Conservation (phyloP, 2,329 filamentous ascomycete species). For the Colletotrichum phormii region DNA sequence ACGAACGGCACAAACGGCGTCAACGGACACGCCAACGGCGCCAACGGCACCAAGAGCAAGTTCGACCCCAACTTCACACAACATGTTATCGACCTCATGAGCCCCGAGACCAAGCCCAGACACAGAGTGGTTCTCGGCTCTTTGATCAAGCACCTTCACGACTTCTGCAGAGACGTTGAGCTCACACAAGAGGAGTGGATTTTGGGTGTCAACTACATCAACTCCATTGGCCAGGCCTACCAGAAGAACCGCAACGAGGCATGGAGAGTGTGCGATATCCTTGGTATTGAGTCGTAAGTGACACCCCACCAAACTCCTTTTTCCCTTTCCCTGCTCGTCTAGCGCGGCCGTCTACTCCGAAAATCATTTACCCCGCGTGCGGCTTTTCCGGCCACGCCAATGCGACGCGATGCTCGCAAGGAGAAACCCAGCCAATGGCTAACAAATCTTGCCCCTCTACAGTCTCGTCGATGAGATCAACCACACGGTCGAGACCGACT, state of each 20-base stretch:
- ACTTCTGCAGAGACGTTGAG: constrained; percentile 35
- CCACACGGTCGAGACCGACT: constrained; percentile 32
- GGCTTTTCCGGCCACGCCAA: background rate
- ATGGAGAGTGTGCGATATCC: constrained; percentile 35
- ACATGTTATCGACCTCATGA: constrained; percentile 38
- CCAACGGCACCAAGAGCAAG: constrained; percentile 22
- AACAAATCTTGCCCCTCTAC: background rate
- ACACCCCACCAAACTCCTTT: background rate
- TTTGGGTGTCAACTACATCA: constrained; percentile 37
- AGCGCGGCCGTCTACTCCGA: background rate
- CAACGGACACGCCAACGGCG: constrained; percentile 25
- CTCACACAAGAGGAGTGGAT: constrained; percentile 37
- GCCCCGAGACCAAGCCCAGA: constrained; percentile 35
- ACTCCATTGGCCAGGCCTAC: constrained; percentile 37
- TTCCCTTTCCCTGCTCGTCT: background rate
- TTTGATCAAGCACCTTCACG: constrained; percentile 34
- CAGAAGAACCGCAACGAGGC: constrained; percentile 38
- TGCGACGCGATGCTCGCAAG: background rate
- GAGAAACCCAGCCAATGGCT: background rate
- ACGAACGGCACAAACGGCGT: constrained; percentile 28
- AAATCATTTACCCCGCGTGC: constrained; percentile 2
- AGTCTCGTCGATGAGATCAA: constrained; percentile 38
- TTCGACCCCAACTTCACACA: constrained; percentile 38
- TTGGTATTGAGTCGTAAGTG: constrained; percentile 35
- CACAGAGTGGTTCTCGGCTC: constrained; percentile 34